Conservation (phyloP, 2,329 filamentous ascomycete species). For the Colletotrichum noveboracense region DNA sequence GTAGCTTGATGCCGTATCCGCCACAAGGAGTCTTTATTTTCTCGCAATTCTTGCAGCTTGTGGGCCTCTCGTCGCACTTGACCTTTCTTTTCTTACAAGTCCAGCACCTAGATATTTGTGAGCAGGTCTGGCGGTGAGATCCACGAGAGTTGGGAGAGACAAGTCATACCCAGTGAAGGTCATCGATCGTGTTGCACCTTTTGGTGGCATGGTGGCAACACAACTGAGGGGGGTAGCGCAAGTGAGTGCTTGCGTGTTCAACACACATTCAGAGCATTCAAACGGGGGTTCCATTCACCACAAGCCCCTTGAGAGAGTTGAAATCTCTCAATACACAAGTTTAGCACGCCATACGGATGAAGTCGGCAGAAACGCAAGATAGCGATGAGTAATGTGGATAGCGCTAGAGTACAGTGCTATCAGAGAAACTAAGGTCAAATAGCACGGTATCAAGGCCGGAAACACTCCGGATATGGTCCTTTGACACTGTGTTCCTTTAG, state of each 20-base stretch:
- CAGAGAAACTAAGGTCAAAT: fast-evolving
- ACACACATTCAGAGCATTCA: background rate
- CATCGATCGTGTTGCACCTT: background rate
- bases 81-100: conserved; percentile 4
- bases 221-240: background rate
- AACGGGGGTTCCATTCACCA: too few relatives aligned
- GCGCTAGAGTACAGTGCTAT: fast-evolving
- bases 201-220: background rate
- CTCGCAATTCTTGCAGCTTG: background rate
- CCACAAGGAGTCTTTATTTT: background rate
- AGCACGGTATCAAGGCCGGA: background rate
- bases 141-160: background rate
- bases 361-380: background rate
- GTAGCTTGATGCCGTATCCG: background rate
- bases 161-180: background rate
- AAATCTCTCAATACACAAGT: background rate
- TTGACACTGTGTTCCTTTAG: background rate
- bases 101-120: background rate
- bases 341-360: background rate
- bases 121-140: background rate
- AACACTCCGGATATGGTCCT: background rate
- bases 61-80: background rate
- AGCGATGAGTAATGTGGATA: background rate
- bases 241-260: too few relatives aligned
- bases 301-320: too few relatives aligned